phyloP scores from a whole-genome alignment of 2,329 filamentous ascomycete species.

The Alternaria rosae region DNA sequence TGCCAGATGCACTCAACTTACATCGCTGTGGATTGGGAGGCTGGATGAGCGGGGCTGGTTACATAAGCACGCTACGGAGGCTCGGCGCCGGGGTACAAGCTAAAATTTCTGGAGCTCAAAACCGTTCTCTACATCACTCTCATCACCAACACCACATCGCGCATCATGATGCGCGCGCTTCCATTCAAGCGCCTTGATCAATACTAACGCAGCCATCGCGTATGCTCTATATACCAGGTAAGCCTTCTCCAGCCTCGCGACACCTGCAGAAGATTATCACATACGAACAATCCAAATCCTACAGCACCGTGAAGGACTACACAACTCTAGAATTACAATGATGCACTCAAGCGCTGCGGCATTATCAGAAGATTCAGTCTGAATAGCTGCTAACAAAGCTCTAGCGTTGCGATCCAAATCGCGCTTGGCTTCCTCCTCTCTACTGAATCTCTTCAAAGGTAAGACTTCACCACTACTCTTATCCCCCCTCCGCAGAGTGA shows the following conservation, averaged over 20 bases:
- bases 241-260: constrained; percentile 16
- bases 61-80: constrained; percentile 30
- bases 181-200: constrained; percentile 9
- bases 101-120: constrained; percentile 37
- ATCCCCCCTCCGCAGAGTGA: constrained; percentile 56
- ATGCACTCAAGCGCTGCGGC: constrained; percentile 42
- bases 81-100: constrained; percentile 22
- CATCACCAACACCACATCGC: constrained; percentile 23
- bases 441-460: constrained; percentile 50
- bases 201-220: constrained; percentile 21
- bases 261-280: constrained; percentile 53
- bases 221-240: constrained; percentile 18
- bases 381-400: constrained; percentile 26
- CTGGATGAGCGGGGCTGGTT: not conserved
- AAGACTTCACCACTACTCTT: constrained; percentile 24
- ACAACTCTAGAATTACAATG: constrained; percentile 66
- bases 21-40: not conserved
- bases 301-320: constrained; percentile 61
- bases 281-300: constrained; percentile 66
- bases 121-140: constrained; percentile 11
- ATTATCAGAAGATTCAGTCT: not conserved
- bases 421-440: not conserved
- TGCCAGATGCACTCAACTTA: not conserved
- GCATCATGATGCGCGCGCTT: constrained; percentile 25
- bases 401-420: constrained; percentile 11